Conservation (phyloP, 495 filamentous ascomycete species). For the Neurospora terricola region DNA sequence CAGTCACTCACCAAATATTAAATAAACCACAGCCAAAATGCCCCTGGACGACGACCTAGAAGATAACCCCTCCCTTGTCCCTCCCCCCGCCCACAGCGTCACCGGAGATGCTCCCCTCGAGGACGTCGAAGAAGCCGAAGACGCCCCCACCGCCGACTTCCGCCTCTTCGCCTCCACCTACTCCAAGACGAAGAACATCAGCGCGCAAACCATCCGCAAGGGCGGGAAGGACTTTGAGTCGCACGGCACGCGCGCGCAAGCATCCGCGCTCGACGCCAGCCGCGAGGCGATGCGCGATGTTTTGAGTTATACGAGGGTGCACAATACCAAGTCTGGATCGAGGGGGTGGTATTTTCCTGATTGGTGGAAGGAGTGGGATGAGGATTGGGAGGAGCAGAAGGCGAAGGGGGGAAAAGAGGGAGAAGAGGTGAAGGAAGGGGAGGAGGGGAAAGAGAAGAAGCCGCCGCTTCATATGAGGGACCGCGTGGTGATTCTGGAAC, state of each 20-base stretch:
- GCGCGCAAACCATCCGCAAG: constrained; percentile 34
- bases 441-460: constrained; percentile 19
- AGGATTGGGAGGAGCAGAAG: constrained; percentile 24
- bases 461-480: constrained; percentile 32
- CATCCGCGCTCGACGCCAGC: constrained; percentile 62
- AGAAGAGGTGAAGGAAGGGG: constrained; percentile 10
- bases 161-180: constrained; percentile 57
- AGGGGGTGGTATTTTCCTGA: constrained; percentile 49
- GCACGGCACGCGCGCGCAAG: constrained; percentile 75
- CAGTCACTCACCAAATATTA: neutral
- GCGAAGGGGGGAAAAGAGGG: neutral
- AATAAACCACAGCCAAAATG: constrained; percentile 12
- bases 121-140: constrained; percentile 62
- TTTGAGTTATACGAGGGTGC: constrained; percentile 59
- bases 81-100: neutral
- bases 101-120: constrained; percentile 7
- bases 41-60: constrained; percentile 38
- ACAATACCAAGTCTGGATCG: constrained; percentile 34
- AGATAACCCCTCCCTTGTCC: constrained; percentile 9
- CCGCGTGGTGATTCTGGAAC: constrained; percentile 39
- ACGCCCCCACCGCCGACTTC: constrained; percentile 58
- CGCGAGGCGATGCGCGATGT: constrained; percentile 88
- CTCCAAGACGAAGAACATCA: constrained; percentile 28
- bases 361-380: constrained; percentile 26
- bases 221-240: constrained; percentile 97